phyloP scores from a whole-genome alignment of 169 alveolate species.

The Plasmodium billcollinsi region DNA sequence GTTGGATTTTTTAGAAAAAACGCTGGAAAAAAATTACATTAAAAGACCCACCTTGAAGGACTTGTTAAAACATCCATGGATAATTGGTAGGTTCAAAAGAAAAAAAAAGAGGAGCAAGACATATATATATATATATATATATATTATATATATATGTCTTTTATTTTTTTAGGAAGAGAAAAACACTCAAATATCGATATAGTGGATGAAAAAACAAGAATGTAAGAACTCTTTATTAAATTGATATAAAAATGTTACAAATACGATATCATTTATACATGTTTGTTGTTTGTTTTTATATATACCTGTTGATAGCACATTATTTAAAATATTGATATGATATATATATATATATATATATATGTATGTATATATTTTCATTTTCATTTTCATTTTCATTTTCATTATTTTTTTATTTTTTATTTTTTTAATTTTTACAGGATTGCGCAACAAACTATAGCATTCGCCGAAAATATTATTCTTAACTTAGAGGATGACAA shows the following conservation, averaged over 20 bases:
- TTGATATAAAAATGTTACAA: neutral
- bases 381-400: neutral
- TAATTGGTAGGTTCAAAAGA: slow-evolving; percentile 7
- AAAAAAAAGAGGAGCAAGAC: too few relatives aligned
- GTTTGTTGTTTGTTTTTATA: neutral
- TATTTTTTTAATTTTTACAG: too few relatives aligned
- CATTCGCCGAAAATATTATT: too few relatives aligned
- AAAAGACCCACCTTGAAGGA: slow-evolving; percentile 12
- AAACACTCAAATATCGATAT: slow-evolving; percentile 33
- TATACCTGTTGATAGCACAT: neutral
- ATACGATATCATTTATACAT: neutral
- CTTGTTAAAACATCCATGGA: slow-evolving; percentile 63
- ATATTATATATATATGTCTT: neutral
- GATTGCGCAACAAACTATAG: too few relatives aligned
- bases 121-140: neutral
- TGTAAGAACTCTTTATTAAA: slow-evolving; percentile 19
- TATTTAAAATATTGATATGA: too few relatives aligned
- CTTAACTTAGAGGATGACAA: too few relatives aligned
- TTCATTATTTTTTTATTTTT: too few relatives aligned
- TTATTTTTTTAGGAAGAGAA: slow-evolving; percentile 21
- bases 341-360: too few relatives aligned
- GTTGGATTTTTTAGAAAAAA: slow-evolving; percentile 26
- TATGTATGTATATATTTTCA: neutral
- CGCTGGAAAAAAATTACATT: slow-evolving; percentile 53
- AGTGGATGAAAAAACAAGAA: slow-evolving; percentile 25